phyloP scores from a whole-genome alignment of 352 stramenopile genomes.

The Globisporangium polare region DNA sequence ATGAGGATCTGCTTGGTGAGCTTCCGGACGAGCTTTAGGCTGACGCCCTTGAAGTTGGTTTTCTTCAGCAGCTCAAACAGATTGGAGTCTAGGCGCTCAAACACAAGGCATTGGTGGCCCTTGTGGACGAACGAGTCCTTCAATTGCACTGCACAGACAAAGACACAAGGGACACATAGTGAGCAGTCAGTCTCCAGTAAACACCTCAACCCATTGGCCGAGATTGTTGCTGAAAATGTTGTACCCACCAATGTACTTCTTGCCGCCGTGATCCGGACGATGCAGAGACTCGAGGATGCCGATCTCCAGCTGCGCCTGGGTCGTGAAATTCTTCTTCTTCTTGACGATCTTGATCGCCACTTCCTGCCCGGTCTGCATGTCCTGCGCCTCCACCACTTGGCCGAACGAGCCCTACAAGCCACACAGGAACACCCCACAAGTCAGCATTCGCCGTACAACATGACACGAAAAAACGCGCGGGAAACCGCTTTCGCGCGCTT shows the following conservation, averaged over 20 bases:
- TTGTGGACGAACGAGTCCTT: constrained; percentile 95
- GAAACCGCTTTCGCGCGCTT: constrained; percentile 8
- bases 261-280: constrained; percentile 67
- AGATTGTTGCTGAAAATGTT: background rate
- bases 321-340: constrained; percentile 96
- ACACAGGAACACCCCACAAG: constrained; percentile 1
- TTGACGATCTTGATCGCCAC: constrained; percentile 99
- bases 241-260: constrained; percentile 91
- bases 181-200: constrained; percentile 4
- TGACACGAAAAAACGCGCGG: background rate
- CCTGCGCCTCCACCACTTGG: constrained; percentile 74
- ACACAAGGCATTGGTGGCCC: constrained; percentile 98
- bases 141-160: constrained; percentile 77
- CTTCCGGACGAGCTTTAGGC: constrained; percentile 94
- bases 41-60: constrained; percentile 90
- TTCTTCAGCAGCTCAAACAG: constrained; percentile 97
- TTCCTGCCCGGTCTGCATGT: constrained; percentile 71
- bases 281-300: constrained; percentile 92
- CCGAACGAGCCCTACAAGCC: constrained; percentile 70
- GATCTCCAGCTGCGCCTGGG: constrained; percentile 98
- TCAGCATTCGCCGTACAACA: constrained; percentile 13
- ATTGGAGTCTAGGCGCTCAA: constrained; percentile 95
- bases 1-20: constrained; percentile 95
- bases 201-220: background rate
- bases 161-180: background rate